Evolutionary conservation across 352 stramenopile species (phyloP), one percentile per base, ranked within the genome.

Genomic region (Phytophthora aleatoria): DNA sequence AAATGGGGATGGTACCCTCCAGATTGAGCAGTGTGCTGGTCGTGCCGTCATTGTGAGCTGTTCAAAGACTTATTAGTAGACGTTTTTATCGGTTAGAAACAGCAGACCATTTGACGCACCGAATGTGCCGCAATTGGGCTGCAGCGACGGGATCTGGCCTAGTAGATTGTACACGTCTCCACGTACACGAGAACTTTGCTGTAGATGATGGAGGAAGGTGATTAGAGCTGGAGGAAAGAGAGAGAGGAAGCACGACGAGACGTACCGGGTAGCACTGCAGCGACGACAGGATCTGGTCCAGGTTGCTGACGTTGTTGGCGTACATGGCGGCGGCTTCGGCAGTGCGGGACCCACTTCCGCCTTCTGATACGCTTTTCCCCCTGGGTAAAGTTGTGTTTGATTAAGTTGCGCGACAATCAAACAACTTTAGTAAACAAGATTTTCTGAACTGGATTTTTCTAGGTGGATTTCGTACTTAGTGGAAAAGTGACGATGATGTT

Each of bases 1-100:
- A 96, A 60, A 97, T 97, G 10, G 89, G 87, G 69, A 97, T 96
- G n/a, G 90, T 97, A 43, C 90, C 90, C 42, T 90, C 83, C 6
- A 96, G 72, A 57, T 93, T 88, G 31, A 96, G 70, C 59, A 94
- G 61, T 50, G 83, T 96, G 55, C 88, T 95, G 5, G 86, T 95
- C 3, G 83, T 90, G 41, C 88, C 88, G 69, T 96, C 87, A 54
- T 96, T 96, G 42, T 96, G 85, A 26, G 88, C 86, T 94, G 8
- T 45, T 20, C 39, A 27, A 26, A 10, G 8, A n/a, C 12, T 16
- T 6, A 41, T 41, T 41, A 16, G 35, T 16, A 6, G 10, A 41
- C 3, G 10, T 41, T 41, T 39, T 6, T 4, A 27, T 13, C 26
- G 35, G 2, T 12, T 31, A 11, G 20, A 50, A 42, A 52, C 3